Conservation (phyloP, 2,329 filamentous ascomycete genomes). For the Biscogniauxia sp. region DNA sequence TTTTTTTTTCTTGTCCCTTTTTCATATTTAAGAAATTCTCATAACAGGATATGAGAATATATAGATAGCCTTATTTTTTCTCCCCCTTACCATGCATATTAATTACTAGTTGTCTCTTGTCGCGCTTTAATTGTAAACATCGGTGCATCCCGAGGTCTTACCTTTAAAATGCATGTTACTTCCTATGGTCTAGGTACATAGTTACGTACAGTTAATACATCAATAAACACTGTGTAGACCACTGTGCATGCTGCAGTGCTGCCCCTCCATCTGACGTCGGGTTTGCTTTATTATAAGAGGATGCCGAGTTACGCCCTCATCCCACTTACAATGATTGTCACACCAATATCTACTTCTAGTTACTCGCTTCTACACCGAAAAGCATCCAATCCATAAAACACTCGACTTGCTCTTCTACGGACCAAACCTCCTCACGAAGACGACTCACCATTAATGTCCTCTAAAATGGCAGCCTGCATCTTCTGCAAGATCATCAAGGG, state of each 20-base stretch:
- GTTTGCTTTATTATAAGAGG: background rate
- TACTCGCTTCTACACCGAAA: background rate
- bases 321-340: background rate
- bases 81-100: background rate
- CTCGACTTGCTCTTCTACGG: background rate
- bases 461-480: conserved; percentile 70
- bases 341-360: too few relatives aligned
- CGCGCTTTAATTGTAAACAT: too few relatives aligned
- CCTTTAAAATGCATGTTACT: too few relatives aligned
- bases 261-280: conserved; percentile 1
- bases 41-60: too few relatives aligned
- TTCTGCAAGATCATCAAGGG: conserved; percentile 99
- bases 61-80: background rate
- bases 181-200: too few relatives aligned
- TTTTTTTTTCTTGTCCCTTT: conserved; percentile 1
- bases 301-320: conserved; percentile 1
- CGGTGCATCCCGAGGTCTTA: too few relatives aligned
- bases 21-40: background rate
- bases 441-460: conserved; percentile 25
- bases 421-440: conserved; percentile 6
- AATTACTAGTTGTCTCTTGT: too few relatives aligned
- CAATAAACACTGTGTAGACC: background rate
- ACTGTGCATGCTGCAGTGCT: background rate
- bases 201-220: background rate
- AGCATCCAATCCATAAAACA: background rate